Conservation (phyloP, 768 basidiomycete genomes). For the Pleurotus platypus region DNA sequence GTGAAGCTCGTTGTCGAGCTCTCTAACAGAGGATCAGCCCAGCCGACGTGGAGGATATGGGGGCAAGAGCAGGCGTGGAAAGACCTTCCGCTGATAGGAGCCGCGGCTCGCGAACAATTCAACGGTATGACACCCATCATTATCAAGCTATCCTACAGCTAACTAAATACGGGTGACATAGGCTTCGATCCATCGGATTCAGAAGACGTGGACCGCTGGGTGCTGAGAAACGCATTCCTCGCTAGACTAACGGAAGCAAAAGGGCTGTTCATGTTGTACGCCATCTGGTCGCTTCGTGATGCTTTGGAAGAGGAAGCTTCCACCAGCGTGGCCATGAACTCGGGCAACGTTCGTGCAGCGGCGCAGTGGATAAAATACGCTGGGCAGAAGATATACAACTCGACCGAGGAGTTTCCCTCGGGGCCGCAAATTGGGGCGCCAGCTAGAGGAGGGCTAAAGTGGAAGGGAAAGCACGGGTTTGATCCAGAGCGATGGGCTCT, state of each 20-base stretch:
- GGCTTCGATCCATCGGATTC: not conserved
- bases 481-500: slow-evolving; percentile 2
- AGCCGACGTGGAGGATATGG: slow-evolving; percentile 2
- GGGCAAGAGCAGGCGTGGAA: not conserved
- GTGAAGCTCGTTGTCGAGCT: slow-evolving; percentile 1
- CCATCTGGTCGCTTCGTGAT: slow-evolving; percentile 1
- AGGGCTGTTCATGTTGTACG: not conserved
- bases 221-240: not conserved
- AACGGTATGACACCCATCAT: not conserved
- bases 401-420: slow-evolving; percentile 3
- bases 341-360: not conserved
- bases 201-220: not conserved
- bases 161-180: not conserved
- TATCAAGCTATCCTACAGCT: not conserved
- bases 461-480: slow-evolving; percentile 4
- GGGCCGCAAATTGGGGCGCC: slow-evolving; percentile 3
- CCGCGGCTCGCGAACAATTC: not conserved
- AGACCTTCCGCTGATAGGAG: slow-evolving; percentile 1
- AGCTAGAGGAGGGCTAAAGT: not conserved
- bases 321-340: not conserved
- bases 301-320: slow-evolving; percentile 1
- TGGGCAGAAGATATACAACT: slow-evolving; percentile 1
- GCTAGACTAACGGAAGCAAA: not conserved
- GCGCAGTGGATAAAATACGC: slow-evolving; percentile 3
- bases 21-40: not conserved